Evolutionary conservation across 1,139 yeast species (phyloP).

Genomic region (Candida gigantensis): DNA sequence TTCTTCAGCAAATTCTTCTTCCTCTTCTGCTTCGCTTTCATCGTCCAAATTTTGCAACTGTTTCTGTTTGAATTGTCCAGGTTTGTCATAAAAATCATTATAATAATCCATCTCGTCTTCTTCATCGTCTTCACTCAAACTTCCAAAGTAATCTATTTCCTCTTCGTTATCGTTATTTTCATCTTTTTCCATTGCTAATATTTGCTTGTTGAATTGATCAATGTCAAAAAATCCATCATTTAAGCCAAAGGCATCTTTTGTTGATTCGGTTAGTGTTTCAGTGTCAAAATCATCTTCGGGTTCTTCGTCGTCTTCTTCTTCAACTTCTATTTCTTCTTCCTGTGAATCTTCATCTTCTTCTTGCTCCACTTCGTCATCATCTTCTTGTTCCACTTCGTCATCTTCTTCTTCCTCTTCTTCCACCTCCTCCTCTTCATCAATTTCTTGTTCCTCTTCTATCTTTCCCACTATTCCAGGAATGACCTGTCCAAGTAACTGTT

Average conservation of each 20-base stretch:
- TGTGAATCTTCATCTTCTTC: constrained; percentile 14
- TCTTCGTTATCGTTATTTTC: constrained; percentile 47
- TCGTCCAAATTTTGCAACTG: too few species aligned
- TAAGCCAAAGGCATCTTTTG: constrained; percentile 61
- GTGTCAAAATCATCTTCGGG: constrained; percentile 13
- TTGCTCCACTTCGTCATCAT: constrained; percentile 22
- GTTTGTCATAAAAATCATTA: constrained; percentile 72
- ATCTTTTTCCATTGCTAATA: constrained; percentile 66
- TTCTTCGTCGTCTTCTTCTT: constrained; percentile 17
- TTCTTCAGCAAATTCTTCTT: constrained; percentile 37
- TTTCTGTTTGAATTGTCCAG: constrained; percentile 25
- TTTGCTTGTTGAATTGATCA: constrained; percentile 82
- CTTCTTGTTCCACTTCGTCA: constrained; percentile 18
- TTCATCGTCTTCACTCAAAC: constrained; percentile 51
- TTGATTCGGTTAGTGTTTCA: constrained; percentile 21
- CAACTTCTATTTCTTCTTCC: constrained; percentile 21
- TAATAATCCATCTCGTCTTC: constrained; percentile 74
- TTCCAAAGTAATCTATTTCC: constrained; percentile 64
- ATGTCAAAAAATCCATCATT: constrained; percentile 86
- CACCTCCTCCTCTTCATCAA: constrained; percentile 4
- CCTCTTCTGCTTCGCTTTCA: constrained; percentile 34
- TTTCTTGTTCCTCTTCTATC: too few species aligned
- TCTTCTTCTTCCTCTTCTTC: constrained; percentile 14
- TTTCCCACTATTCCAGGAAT: too few species aligned
- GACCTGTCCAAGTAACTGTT: constrained; percentile 40